Percentiles rank a stretch among this genome's conserved stretches.
These are phyloP conservation scores for Ceratobasidium sp. DNA, from an alignment of 1,284 basidiomycete genomes.

Conservation along the genomic window DNA sequence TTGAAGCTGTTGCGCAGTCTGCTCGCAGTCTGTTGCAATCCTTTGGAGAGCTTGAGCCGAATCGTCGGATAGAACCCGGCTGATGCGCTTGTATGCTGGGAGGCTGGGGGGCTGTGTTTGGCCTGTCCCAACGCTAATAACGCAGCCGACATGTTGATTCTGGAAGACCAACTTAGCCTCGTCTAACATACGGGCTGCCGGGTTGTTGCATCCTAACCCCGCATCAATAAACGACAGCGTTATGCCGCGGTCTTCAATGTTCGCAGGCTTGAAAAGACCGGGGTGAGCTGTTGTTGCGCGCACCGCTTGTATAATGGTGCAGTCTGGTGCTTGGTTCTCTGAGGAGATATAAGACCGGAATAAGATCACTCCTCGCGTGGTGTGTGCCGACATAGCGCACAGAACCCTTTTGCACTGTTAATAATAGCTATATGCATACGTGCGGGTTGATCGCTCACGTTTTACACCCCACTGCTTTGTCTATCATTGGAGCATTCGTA, in stretches of 20 bases:
- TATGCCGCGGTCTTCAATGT: neutral
- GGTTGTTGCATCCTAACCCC: conserved; percentile 11
- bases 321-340: conserved; percentile 11
- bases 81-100: neutral
- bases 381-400: conserved; percentile 3
- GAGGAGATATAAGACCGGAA: conserved; percentile 4
- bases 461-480: neutral
- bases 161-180: conserved; percentile 9
- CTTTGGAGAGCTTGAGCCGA: neutral
- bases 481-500: conserved; percentile 1
- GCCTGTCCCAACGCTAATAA: conserved; percentile 22
- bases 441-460: neutral
- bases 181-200: conserved; percentile 12
- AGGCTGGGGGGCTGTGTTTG: neutral
- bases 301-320: conserved; percentile 21
- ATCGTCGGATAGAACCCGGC: neutral
- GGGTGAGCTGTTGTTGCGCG: conserved; percentile 21
- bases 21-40: conserved; percentile 13
- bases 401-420: neutral
- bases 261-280: conserved; percentile 14
- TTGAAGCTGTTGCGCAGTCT: conserved; percentile 1
- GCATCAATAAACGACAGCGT: neutral
- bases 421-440: neutral
- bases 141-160: neutral
- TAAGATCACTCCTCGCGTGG: neutral